phyloP scores from a whole-genome alignment of 441 rosid species.

The Pelargonium cotyledonis region DNA sequence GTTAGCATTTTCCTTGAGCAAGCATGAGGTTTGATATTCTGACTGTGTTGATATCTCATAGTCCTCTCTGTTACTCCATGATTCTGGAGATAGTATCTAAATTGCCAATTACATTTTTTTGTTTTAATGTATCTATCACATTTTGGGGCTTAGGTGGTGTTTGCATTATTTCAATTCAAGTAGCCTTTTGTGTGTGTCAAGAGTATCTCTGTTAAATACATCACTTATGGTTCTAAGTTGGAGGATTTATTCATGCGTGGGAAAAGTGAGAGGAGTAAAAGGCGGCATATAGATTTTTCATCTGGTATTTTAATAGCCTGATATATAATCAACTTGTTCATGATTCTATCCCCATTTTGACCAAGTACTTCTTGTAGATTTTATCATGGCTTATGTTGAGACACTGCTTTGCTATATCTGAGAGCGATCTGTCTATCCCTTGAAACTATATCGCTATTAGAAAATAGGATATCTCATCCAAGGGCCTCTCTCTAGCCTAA shows the following conservation, averaged over 20 bases:
- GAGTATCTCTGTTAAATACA: not conserved
- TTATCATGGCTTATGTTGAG: too few relatives aligned
- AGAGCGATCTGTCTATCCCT: not conserved
- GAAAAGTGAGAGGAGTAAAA: too few relatives aligned
- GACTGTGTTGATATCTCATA: not conserved
- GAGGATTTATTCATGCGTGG: not conserved
- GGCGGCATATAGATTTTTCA: not conserved
- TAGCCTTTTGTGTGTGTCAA: not conserved
- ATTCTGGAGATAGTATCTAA: not conserved
- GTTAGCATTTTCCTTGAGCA: not conserved
- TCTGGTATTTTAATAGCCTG: not conserved
- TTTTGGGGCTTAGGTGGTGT: not conserved
- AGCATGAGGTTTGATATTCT: not conserved
- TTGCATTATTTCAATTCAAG: not conserved
- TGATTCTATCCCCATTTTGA: not conserved
- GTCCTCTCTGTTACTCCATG: not conserved
- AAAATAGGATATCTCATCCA: not conserved
- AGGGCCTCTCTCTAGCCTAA: not conserved
- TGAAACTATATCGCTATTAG: not conserved
- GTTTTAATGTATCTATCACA: not conserved
- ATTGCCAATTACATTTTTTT: not conserved
- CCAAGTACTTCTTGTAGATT: too few relatives aligned
- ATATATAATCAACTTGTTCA: not conserved
- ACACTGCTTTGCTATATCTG: too few relatives aligned
- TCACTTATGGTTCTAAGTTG: not conserved